A percentile compares a stretch with the other conserved stretches of the same genome.
Evolutionary conservation across 306 rosid species (phyloP).

Genomic region (Coriaria nepalensis): DNA sequence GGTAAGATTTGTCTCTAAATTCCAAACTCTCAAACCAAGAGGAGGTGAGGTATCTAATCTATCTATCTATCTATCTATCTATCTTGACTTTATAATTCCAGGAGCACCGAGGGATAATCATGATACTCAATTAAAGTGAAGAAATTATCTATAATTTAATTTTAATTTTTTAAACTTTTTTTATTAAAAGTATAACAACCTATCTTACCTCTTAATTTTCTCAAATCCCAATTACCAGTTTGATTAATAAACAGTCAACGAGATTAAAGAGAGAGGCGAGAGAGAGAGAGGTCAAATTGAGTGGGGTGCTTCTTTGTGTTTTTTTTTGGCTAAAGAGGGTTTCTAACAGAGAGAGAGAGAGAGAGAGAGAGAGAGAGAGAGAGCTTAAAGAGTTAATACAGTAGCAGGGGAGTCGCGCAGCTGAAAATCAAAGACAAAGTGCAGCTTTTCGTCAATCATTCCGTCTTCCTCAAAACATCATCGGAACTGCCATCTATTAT

Average conservation of each 20-base stretch:
- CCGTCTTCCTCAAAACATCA: slow-evolving; percentile 17
- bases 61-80: no score
- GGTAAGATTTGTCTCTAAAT: no score
- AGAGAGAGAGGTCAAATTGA: slow-evolving; percentile 57
- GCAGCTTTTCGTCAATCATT: slow-evolving; percentile 1
- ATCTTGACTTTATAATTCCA: no score
- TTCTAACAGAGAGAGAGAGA: slow-evolving; percentile 19
- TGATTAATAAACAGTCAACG: not conserved
- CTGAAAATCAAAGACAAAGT: slow-evolving; percentile 23
- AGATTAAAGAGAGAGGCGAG: slow-evolving; percentile 10
- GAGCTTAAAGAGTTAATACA: slow-evolving; percentile 23
- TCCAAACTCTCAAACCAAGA: no score
- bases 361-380: not conserved
- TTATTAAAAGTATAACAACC: not conserved
- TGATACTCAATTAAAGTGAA: no score
- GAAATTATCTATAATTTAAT: no score
- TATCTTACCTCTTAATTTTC: not conserved
- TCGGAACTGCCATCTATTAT: slow-evolving; percentile 22
- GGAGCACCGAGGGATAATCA: no score
- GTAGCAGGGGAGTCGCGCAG: slow-evolving; percentile 21
- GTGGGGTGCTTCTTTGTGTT: slow-evolving; percentile 38
- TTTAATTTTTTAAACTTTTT: not conserved
- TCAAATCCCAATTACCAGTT: slow-evolving; percentile 6
- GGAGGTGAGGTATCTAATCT: no score
- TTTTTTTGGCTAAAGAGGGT: slow-evolving; percentile 33